Evolutionary conservation across 2,329 filamentous ascomycete species (phyloP).

Genomic region (Trichoderma hamatum): DNA sequence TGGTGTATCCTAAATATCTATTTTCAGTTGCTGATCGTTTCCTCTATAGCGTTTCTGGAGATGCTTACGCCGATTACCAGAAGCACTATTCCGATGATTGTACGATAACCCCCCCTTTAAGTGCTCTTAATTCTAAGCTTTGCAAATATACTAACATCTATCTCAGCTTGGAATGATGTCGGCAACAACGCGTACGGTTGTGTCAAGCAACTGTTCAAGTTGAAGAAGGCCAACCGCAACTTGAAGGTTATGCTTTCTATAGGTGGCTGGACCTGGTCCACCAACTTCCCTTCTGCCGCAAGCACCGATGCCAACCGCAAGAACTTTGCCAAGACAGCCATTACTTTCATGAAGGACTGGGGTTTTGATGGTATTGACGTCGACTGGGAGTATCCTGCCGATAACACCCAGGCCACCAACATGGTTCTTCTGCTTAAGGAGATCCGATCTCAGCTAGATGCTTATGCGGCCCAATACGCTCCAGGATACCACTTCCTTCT

Average conservation of each 20-base stretch:
- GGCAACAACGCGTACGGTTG: conserved; percentile 79
- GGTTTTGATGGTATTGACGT: conserved; percentile 60
- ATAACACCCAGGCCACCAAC: conserved; percentile 46
- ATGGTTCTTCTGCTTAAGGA: conserved; percentile 50
- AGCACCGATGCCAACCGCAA: conserved; percentile 63
- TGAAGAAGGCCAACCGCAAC: conserved; percentile 77
- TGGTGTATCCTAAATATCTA: neutral
- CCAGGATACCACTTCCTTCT: conserved; percentile 56
- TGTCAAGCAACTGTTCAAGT: conserved; percentile 75
- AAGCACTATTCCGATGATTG: conserved; percentile 74
- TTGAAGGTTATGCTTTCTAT: conserved; percentile 80
- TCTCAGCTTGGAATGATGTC: conserved; percentile 58
- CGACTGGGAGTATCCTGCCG: conserved; percentile 46
- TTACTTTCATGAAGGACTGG: conserved; percentile 71
- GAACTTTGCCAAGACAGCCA: conserved; percentile 70
- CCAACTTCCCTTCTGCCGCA: conserved; percentile 71
- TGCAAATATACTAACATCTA: conserved; percentile 11
- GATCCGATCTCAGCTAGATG: conserved; percentile 52
- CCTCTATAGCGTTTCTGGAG: conserved; percentile 58
- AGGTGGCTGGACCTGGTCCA: conserved; percentile 83
- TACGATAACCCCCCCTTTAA: conserved; percentile 37
- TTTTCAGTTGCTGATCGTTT: neutral
- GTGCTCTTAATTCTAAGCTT: neutral
- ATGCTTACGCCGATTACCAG: conserved; percentile 70
- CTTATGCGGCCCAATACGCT: conserved; percentile 50